phyloP scores from a whole-genome alignment of 106 monocot species.

The Dioscorea dumetorum region DNA sequence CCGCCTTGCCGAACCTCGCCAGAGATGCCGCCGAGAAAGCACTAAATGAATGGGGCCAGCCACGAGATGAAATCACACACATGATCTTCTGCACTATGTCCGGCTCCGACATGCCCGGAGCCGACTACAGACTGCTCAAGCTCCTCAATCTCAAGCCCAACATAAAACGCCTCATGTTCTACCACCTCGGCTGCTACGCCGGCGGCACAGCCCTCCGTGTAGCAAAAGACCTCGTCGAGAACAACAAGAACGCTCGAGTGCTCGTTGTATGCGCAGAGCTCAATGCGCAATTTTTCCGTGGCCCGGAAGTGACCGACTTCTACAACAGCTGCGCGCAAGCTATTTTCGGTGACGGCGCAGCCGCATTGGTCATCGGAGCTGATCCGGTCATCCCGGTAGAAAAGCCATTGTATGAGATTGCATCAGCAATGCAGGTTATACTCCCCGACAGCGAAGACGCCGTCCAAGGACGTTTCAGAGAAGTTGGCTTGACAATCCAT shows the following conservation, averaged over 20 bases:
- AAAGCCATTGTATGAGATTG: background rate
- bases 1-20: slow-evolving; percentile 5
- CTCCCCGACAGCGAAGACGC: background rate
- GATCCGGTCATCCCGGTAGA: background rate
- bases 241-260: slow-evolving; percentile 1
- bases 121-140: slow-evolving; percentile 1
- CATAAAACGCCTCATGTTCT: slow-evolving; percentile 10
- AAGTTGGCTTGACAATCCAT: background rate
- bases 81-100: slow-evolving; percentile 4
- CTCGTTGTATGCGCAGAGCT: background rate
- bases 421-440: background rate
- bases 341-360: background rate
- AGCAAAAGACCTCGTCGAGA: slow-evolving; percentile 6
- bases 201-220: slow-evolving; percentile 7
- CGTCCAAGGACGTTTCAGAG: background rate
- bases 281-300: background rate
- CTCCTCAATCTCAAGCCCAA: slow-evolving; percentile 9
- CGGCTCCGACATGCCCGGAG: background rate
- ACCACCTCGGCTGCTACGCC: slow-evolving; percentile 6
- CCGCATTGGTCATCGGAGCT: background rate
- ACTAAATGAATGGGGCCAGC: slow-evolving; percentile 8
- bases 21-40: slow-evolving; percentile 5
- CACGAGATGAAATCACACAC: slow-evolving; percentile 7
- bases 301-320: background rate
- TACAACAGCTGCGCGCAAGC: background rate